Evolutionary conservation across 164 flowering plant species (phyloP).

Genomic region (Litsea cubeba): DNA sequence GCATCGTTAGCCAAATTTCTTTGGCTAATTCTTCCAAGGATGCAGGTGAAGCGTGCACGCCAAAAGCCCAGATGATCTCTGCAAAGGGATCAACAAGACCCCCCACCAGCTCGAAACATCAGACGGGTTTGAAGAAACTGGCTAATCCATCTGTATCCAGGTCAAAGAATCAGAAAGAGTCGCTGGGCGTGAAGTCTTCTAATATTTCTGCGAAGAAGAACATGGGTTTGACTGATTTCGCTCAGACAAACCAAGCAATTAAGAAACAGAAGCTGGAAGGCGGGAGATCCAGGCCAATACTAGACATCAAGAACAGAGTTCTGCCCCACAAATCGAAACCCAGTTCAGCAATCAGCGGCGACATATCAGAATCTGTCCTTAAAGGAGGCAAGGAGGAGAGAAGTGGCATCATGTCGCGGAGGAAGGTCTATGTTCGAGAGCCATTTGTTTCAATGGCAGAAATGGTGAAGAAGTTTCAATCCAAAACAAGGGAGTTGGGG

Average conservation of each 20-base stretch:
- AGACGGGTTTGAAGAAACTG: conserved; percentile 43
- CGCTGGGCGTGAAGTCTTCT: conserved; percentile 26
- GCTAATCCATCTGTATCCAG: conserved; percentile 60
- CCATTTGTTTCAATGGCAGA: conserved; percentile 84
- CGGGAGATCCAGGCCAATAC: conserved; percentile 84
- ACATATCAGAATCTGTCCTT: conserved; percentile 24
- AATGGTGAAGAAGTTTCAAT: conserved; percentile 74
- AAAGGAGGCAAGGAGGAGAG: conserved; percentile 42
- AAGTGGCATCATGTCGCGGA: conserved; percentile 7
- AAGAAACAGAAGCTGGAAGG: conserved; percentile 89
- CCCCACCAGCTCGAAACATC: conserved; percentile 33
- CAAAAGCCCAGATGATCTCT: conserved; percentile 33
- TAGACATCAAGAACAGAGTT: conserved; percentile 51
- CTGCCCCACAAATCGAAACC: conserved; percentile 71
- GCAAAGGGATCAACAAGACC: conserved; percentile 15
- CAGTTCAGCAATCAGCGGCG: conserved; percentile 28
- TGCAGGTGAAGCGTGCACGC: conserved; percentile 52
- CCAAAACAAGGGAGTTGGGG: conserved; percentile 61
- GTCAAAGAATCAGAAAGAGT: conserved; percentile 36
- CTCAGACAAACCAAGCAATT: conserved; percentile 88
- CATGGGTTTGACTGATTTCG: conserved; percentile 36
- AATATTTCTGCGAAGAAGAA: conserved; percentile 35
- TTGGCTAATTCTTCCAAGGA: conserved; percentile 1
- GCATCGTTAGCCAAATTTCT: neutral
- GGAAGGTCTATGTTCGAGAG: conserved; percentile 92